phyloP scores from a whole-genome alignment of 2,329 filamentous ascomycete genomes.

The Trichoderma pleuroti region DNA sequence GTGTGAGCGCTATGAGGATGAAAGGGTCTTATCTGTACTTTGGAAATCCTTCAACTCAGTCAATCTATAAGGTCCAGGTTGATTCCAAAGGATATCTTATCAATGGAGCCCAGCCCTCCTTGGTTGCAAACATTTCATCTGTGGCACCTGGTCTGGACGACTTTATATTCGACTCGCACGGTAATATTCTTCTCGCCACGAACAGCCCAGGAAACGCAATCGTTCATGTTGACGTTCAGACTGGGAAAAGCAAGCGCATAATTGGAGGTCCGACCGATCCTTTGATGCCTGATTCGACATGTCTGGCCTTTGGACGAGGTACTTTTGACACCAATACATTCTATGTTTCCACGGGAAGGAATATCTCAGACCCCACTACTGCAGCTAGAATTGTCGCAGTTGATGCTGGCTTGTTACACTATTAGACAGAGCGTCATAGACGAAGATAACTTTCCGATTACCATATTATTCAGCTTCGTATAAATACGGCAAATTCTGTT shows the following conservation, averaged over 20 bases:
- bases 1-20: neutral
- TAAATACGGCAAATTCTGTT: rapidly evolving
- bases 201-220: neutral
- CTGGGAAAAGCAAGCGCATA: neutral
- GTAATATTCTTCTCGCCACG: neutral
- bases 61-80: neutral
- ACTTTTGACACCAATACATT: neutral
- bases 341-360: neutral
- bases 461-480: neutral
- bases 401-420: neutral
- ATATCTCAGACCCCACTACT: neutral
- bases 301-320: neutral
- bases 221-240: neutral
- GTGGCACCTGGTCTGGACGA: neutral
- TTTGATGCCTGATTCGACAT: neutral
- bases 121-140: neutral
- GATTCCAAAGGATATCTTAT: neutral
- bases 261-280: neutral
- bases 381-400: neutral
- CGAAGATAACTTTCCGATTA: neutral
- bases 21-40: neutral
- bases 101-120: neutral
- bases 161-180: neutral
- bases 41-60: neutral
- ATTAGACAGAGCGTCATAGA: neutral